A percentile compares a stretch with the other conserved stretches of the same genome.
These are phyloP conservation scores for Pseudopithomyces maydicus DNA, from an alignment of 2,329 filamentous ascomycete genomes.

Conservation along the genomic window DNA sequence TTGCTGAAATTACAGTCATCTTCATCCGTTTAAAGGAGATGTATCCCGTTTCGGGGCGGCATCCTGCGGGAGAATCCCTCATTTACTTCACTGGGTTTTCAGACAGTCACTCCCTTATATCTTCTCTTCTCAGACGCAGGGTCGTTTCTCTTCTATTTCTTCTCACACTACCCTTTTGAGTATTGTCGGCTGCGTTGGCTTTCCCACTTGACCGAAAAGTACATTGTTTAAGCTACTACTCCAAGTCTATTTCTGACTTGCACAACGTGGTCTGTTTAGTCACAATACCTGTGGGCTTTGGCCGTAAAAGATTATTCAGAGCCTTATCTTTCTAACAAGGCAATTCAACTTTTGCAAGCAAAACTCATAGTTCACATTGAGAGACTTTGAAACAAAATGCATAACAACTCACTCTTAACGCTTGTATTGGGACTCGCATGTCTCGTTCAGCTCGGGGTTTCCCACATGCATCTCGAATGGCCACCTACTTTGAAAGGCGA, in stretches of 20 bases:
- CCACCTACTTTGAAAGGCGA: conserved; percentile 51
- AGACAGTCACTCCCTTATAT: conserved; percentile 38
- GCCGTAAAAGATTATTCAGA: background rate
- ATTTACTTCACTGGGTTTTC: conserved; percentile 23
- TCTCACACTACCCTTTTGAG: conserved; percentile 21
- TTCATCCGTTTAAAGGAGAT: conserved; percentile 28
- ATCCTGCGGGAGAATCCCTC: conserved; percentile 32
- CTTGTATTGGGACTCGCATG: conserved; percentile 32
- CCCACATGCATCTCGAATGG: conserved; percentile 51
- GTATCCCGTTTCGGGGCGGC: conserved; percentile 25
- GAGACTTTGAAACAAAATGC: conserved; percentile 24
- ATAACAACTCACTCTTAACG: conserved; percentile 28
- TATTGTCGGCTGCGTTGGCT: conserved; percentile 3
- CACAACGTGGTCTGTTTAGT: background rate
- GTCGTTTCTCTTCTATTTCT: conserved; percentile 34
- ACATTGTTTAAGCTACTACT: conserved; percentile 20
- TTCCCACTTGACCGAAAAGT: background rate
- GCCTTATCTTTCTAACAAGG: background rate
- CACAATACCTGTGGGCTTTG: background rate
- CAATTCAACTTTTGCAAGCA: background rate
- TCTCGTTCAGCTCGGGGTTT: conserved; percentile 12
- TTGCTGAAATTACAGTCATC: background rate
- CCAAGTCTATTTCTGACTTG: background rate
- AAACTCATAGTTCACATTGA: background rate
- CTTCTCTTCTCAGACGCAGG: conserved; percentile 35